Percentiles rank a stretch among this genome's conserved stretches.
Evolutionary conservation across 768 basidiomycete genomes (phyloP).

Genomic region (Trametes elegans): DNA sequence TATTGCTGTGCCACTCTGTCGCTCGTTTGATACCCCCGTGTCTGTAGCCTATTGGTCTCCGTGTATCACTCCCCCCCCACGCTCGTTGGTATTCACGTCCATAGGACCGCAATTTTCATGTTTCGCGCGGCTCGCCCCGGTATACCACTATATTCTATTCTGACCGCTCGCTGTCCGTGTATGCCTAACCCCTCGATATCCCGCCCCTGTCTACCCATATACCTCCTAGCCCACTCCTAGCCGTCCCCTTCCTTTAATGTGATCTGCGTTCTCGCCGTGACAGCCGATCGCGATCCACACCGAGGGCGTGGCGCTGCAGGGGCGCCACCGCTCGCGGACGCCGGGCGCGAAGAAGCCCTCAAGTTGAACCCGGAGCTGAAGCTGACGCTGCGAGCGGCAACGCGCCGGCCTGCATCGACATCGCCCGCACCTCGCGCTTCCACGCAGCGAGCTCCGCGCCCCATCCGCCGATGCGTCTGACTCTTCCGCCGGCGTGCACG

Average conservation of each 20-base stretch:
- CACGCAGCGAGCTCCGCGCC: conserved; percentile 22
- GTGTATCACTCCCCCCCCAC: conserved; percentile 11
- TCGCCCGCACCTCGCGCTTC: conserved; percentile 19
- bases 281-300: no score
- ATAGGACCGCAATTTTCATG: background rate
- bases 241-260: conserved; percentile 4
- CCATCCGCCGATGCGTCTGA: conserved; percentile 26
- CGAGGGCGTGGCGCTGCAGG: no score
- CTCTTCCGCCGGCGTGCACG: conserved; percentile 23
- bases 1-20: background rate
- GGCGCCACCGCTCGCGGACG: no score
- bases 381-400: background rate
- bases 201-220: background rate
- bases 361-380: no score
- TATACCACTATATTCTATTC: background rate
- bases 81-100: conserved; percentile 3
- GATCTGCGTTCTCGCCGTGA: background rate
- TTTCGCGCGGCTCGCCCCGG: background rate
- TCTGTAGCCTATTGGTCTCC: conserved; percentile 17
- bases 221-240: conserved; percentile 1
- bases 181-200: conserved; percentile 9
- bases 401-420: background rate
- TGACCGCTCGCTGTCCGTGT: conserved; percentile 1
- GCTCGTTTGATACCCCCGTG: background rate
- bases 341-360: background rate